Evolutionary conservation across 305 asterid species (phyloP), one percentile per base, ranked within the genome.

Genomic region (Andrographis paniculata): DNA sequence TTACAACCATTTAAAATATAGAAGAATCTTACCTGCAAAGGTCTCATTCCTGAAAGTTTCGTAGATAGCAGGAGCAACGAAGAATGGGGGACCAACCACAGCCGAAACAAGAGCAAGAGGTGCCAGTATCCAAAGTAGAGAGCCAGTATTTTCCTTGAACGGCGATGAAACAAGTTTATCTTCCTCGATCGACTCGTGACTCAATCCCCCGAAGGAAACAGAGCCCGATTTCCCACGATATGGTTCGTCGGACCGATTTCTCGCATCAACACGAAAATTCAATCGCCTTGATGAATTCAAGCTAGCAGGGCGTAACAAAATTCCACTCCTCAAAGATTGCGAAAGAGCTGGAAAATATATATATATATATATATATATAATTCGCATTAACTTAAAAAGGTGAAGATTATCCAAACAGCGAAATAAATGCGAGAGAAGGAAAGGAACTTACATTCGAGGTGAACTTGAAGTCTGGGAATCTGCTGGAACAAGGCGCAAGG

Each of bases 141-240:
- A 89, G 39, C 88, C 84, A 16, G 55, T 48, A 30, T 71, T 68
- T 51, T 73, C 86, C 65, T 63, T 69, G 22, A 73, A 75, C 17
- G 94, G 98, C 12, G 88, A 60, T 14, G 94, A 79, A 5, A 68
- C 72, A 70, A 80, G 46, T 65, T 76, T 64, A 28, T 78, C 69
- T 58, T 78, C 94, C 57, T 85, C 98, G 20, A 74, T 62, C 7
- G 85, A 76, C 53, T 85, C 84, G 60, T 85, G 84, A 48, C 65
- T 89, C 60, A 78, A 42, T 45, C 94, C 95, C 2, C 59, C 64
- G 48, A 82, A 89, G 2, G 95, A 82, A 64, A 82, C 75, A 18
- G 88, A 82, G 36, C 95, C 95, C 3, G 94, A 62, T 56, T 82
- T 89, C 6, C 98, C 95, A 10, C 76, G 73, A 65, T 74, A 78